phyloP scores from a whole-genome alignment of 495 filamentous ascomycete genomes.

The Choiromyces venosus region DNA sequence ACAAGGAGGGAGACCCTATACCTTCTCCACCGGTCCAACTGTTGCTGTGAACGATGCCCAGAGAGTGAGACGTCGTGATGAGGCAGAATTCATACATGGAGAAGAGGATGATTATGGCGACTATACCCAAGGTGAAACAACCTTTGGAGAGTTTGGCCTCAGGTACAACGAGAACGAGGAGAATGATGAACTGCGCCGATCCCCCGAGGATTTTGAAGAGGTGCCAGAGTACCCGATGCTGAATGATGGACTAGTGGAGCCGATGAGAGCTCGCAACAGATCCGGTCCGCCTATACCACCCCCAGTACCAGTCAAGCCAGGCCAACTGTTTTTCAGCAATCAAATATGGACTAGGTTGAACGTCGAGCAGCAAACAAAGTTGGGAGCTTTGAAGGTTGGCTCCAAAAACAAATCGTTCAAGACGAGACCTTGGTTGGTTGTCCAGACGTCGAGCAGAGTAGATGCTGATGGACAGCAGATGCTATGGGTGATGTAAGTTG shows the following conservation, averaged over 20 bases:
- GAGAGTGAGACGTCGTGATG: not conserved
- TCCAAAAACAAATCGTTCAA: constrained; percentile 32
- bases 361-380: constrained; percentile 19
- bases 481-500: not conserved
- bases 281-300: not conserved
- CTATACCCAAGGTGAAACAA: not conserved
- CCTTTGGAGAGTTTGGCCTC: not conserved
- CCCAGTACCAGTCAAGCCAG: constrained; percentile 5
- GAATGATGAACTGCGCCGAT: not conserved
- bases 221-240: not conserved
- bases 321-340: constrained; percentile 29
- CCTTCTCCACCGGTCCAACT: not conserved
- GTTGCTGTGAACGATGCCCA: not conserved
- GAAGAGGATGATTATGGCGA: not conserved
- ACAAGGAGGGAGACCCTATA: too few species aligned
- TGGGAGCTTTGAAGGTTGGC: constrained; percentile 25
- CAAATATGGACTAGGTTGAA: constrained; percentile 20
- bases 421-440: constrained; percentile 27
- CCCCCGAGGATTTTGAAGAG: not conserved
- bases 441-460: constrained; percentile 16
- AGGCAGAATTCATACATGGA: not conserved
- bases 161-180: not conserved
- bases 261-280: not conserved
- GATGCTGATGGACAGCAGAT: constrained; percentile 11
- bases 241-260: not conserved